A percentile compares a stretch with the other conserved stretches of the same genome.
Conservation (phyloP, 805 yeast genomes). For the Metschnikowia henanensis region DNA sequence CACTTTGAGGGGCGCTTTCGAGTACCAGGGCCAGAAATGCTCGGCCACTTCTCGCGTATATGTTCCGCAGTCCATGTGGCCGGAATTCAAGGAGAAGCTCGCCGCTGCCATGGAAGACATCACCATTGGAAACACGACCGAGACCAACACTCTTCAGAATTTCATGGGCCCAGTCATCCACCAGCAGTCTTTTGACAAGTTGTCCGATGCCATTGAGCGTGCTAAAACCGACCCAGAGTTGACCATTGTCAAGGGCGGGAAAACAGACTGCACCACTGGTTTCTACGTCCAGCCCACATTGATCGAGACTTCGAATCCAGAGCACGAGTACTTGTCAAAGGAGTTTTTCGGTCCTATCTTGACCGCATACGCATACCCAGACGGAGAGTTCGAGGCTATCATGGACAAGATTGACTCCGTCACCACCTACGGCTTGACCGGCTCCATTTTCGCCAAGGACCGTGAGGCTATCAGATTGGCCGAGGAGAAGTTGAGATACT, state of each 20-base stretch:
- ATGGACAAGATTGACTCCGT: slow-evolving; percentile 69
- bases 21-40: slow-evolving; percentile 97
- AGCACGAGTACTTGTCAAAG: slow-evolving; percentile 65
- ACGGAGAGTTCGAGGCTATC: slow-evolving; percentile 58
- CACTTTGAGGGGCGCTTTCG: slow-evolving; percentile 94
- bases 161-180: slow-evolving; percentile 99
- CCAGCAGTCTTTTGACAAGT: slow-evolving; percentile 77
- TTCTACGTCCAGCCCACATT: slow-evolving; percentile 88
- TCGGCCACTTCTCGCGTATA: slow-evolving; percentile 91
- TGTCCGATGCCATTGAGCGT: slow-evolving; percentile 63
- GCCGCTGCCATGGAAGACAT: slow-evolving; percentile 49
- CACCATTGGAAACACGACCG: slow-evolving; percentile 57
- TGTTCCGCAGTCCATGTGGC: slow-evolving; percentile 74
- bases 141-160: slow-evolving; percentile 61
- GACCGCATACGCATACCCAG: slow-evolving; percentile 80
- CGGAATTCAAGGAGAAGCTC: slow-evolving; percentile 66
- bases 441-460: slow-evolving; percentile 88
- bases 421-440: slow-evolving; percentile 85
- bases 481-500: slow-evolving; percentile 73
- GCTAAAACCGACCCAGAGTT: slow-evolving; percentile 77
- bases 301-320: slow-evolving; percentile 71
- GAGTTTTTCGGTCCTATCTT: slow-evolving; percentile 96
- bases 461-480: slow-evolving; percentile 71
- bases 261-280: slow-evolving; percentile 66
- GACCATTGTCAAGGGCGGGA: slow-evolving; percentile 77